These are phyloP conservation scores for Lonicera japonica DNA, from an alignment of 129 eudicot genomes.

Conservation along the genomic window DNA sequence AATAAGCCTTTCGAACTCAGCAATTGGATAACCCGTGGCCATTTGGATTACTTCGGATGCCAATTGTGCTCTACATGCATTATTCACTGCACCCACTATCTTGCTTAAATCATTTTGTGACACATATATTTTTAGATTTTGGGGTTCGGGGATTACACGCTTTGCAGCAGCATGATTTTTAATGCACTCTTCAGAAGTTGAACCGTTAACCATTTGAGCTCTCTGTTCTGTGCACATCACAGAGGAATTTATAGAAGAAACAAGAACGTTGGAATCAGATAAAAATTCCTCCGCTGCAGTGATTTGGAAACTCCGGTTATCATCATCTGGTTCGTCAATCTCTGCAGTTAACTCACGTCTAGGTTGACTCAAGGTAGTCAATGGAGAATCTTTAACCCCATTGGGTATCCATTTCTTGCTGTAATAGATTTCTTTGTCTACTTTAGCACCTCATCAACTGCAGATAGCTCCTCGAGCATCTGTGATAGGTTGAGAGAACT, in stretches of 20 bases:
- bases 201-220: neutral
- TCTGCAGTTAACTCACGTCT: neutral
- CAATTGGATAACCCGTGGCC: slow-evolving; percentile 25
- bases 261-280: no score
- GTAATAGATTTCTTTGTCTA: neutral
- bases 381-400: slow-evolving; percentile 5
- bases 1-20: slow-evolving; percentile 27
- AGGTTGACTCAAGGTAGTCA: no score
- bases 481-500: neutral
- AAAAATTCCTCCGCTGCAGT: neutral
- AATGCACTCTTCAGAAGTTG: neutral
- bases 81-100: slow-evolving; percentile 14
- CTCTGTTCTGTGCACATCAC: neutral
- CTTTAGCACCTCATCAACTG: no score
- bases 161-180: neutral
- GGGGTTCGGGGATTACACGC: neutral
- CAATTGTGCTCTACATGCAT: slow-evolving; percentile 24
- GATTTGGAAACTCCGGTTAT: neutral
- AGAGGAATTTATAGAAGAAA: neutral
- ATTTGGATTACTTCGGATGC: slow-evolving; percentile 24
- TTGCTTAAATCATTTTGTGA: slow-evolving; percentile 2
- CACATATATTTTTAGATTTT: neutral
- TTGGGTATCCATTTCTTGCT: slow-evolving; percentile 6
- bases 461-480: slow-evolving; percentile 9
- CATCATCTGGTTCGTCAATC: slow-evolving; percentile 6